phyloP scores from a whole-genome alignment of 1,284 basidiomycete genomes.

The Phlebopus sp. region DNA sequence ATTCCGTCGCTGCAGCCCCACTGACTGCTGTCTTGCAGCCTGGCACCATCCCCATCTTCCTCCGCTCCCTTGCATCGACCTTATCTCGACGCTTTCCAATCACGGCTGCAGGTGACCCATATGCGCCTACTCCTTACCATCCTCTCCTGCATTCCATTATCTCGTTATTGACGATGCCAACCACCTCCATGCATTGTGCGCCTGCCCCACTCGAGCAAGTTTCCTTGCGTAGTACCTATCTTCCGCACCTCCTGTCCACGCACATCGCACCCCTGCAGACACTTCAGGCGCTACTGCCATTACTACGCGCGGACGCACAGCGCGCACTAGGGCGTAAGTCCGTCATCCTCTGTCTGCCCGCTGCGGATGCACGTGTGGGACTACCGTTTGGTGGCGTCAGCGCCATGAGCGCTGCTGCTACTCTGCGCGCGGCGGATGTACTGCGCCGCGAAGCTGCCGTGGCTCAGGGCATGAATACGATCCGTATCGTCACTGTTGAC shows the following conservation, averaged over 20 bases:
- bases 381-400: slow-evolving; percentile 59
- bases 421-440: slow-evolving; percentile 65
- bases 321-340: slow-evolving; percentile 52
- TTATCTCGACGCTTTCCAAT: slow-evolving; percentile 81
- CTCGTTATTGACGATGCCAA: slow-evolving; percentile 62
- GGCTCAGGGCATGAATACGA: slow-evolving; percentile 45
- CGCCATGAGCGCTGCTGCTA: slow-evolving; percentile 71
- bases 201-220: slow-evolving; percentile 70
- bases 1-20: neutral
- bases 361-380: slow-evolving; percentile 65
- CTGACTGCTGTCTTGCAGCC: slow-evolving; percentile 42
- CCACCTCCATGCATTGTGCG: slow-evolving; percentile 30
- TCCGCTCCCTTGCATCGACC: slow-evolving; percentile 73
- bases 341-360: slow-evolving; percentile 69
- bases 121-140: slow-evolving; percentile 56
- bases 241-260: slow-evolving; percentile 65
- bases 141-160: slow-evolving; percentile 71
- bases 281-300: slow-evolving; percentile 71
- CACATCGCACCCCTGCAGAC: slow-evolving; percentile 73
- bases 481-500: slow-evolving; percentile 66
- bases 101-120: slow-evolving; percentile 73
- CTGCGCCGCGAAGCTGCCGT: slow-evolving; percentile 68
- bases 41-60: slow-evolving; percentile 66
- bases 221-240: slow-evolving; percentile 57
- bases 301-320: slow-evolving; percentile 62